Evolutionary conservation across 371 early-diverging fungal genomes (phyloP).

Genomic region (Actinomortierella wolfii): DNA sequence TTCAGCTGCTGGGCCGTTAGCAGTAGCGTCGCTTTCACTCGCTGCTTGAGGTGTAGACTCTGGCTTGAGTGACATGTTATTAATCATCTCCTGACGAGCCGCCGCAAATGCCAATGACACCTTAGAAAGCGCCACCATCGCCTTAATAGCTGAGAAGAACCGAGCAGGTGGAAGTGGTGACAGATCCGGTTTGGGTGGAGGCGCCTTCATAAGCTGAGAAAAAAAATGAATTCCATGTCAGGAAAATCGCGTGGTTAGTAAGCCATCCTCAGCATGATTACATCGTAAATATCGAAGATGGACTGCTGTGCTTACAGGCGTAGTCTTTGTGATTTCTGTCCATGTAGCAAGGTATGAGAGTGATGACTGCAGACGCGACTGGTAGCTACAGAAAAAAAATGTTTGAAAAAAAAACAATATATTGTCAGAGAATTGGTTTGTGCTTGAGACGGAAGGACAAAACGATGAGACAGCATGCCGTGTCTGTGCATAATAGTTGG

Average conservation of each 20-base stretch:
- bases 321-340: constrained; percentile 33
- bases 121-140: constrained; percentile 30
- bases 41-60: constrained; percentile 2
- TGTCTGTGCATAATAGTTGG: neutral
- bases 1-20: constrained; percentile 1
- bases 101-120: constrained; percentile 37
- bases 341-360: constrained; percentile 44
- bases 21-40: neutral
- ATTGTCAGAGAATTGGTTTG: neutral
- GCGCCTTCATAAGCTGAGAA: constrained; percentile 34
- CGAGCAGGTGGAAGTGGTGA: constrained; percentile 44
- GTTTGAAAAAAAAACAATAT: neutral
- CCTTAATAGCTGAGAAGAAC: constrained; percentile 33
- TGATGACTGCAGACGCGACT: constrained; percentile 34
- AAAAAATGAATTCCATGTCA: too few relatives aligned
- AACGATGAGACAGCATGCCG: neutral
- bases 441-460: neutral
- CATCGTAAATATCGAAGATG: too few relatives aligned
- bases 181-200: constrained; percentile 41
- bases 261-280: too few relatives aligned
- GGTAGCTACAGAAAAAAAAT: constrained; percentile 33
- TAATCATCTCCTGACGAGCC: constrained; percentile 13
- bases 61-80: neutral
- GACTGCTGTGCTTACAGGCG: constrained; percentile 15
- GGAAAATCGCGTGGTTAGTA: too few relatives aligned